Conservation (phyloP, 345 rosid genomes). For the Eucalyptus pauciflora region DNA sequence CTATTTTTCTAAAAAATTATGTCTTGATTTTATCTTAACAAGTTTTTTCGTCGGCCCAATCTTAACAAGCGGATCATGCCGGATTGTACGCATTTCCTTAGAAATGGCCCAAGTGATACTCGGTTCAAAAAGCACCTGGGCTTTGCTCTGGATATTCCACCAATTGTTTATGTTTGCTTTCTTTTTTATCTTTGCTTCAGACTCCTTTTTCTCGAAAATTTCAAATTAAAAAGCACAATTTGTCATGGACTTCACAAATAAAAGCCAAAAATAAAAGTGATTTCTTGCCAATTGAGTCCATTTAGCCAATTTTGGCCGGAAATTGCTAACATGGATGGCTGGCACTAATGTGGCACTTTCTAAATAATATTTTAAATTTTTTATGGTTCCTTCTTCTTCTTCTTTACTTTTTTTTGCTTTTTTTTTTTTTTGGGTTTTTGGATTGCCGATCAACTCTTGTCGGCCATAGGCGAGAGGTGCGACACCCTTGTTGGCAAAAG, state of each 20-base stretch:
- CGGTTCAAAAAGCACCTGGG: not conserved
- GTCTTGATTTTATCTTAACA: not conserved
- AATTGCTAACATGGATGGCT: accelerated
- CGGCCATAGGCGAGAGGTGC: accelerated
- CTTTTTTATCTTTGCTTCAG: not conserved
- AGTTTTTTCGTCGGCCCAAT: not conserved
- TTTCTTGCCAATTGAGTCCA: no score
- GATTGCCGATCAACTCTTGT: no score
- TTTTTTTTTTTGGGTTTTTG: no score
- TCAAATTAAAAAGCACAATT: not conserved
- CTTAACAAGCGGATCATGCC: not conserved
- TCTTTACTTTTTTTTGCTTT: no score
- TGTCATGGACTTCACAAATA: not conserved
- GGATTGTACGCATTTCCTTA: not conserved
- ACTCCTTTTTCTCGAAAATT: not conserved
- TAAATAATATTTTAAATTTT: no score
- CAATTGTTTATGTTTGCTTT: not conserved
- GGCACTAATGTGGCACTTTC: accelerated
- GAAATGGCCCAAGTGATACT: not conserved
- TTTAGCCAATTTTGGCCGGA: accelerated
- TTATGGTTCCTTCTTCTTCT: no score
- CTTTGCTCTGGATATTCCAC: not conserved
- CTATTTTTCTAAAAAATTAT: not conserved
- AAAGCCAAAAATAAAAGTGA: not conserved
- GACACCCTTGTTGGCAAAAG: no score